Conservation (phyloP, 2,329 filamentous ascomycete species). For the Diplocarpon mali region DNA sequence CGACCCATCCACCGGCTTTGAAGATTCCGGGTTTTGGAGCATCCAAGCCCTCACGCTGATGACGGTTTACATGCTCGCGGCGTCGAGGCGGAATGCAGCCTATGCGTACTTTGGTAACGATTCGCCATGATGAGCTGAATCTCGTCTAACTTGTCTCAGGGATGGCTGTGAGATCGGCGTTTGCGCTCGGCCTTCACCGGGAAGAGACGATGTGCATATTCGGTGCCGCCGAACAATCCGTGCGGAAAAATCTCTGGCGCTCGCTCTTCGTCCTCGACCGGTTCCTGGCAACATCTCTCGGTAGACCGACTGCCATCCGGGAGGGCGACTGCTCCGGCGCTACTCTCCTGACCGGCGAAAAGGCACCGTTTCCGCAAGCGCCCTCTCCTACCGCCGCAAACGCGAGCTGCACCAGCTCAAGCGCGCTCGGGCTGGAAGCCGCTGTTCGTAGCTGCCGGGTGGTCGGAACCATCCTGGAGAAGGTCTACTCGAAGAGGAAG, state of each 20-base stretch:
- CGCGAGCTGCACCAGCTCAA: slow-evolving; percentile 23
- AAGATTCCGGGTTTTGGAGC: slow-evolving; percentile 54
- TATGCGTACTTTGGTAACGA: slow-evolving; percentile 47
- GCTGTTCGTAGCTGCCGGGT: slow-evolving; percentile 46
- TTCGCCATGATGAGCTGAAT: neutral
- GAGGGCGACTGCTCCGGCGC: slow-evolving; percentile 50
- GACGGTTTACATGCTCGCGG: slow-evolving; percentile 50
- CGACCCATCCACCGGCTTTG: slow-evolving; percentile 39
- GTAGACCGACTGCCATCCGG: slow-evolving; percentile 49
- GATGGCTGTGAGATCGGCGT: slow-evolving; percentile 52
- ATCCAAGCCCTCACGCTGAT: slow-evolving; percentile 53
- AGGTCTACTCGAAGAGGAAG: slow-evolving; percentile 47
- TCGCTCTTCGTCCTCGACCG: slow-evolving; percentile 54
- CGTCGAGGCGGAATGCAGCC: slow-evolving; percentile 51
- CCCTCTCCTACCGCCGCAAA: slow-evolving; percentile 11
- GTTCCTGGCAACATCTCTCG: slow-evolving; percentile 50
- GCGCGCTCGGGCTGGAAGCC: slow-evolving; percentile 37
- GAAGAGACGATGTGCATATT: slow-evolving; percentile 48
- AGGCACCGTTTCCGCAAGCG: slow-evolving; percentile 15
- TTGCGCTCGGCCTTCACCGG: slow-evolving; percentile 50
- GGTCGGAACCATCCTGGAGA: slow-evolving; percentile 46
- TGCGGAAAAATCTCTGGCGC: slow-evolving; percentile 50
- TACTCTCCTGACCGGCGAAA: slow-evolving; percentile 26
- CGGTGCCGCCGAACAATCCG: slow-evolving; percentile 32
- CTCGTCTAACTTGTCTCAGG: slow-evolving; percentile 30